Base-by-base conservation (phyloP, 2,329 filamentous ascomycete species). In the Teratosphaeria epicoccoides region DNA sequence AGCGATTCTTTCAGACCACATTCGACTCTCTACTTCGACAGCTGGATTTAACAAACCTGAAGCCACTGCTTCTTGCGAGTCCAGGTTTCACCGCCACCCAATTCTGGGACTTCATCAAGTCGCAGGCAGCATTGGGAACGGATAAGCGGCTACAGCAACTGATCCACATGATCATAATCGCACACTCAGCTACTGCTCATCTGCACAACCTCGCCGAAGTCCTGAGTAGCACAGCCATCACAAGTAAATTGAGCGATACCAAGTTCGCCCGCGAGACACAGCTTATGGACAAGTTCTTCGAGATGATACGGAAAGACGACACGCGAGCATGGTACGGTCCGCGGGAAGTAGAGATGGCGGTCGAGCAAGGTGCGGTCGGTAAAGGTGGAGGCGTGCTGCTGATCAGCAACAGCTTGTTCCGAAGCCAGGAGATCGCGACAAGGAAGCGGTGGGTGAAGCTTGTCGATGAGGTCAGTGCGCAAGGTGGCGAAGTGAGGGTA, bases 311-410 rank as follows among this genome's bases (percentile, higher is more conserved):
- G 49, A 81, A 81, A 54, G 90, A 97, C 56, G 90, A 96, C 58
- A 87, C 87, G 2, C 81, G 86, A 52, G 91, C 90, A 2, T 95
- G 90, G 78, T 98, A 98, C 69, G 93, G 93, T 0, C 81, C 85
- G 0, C 79, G 76, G 12, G 88, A 95, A 49, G 89, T 95, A 2
- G 83, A 88, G 64, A 81, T 80, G 55, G 91, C 91, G 0, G 84
- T 96, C 3, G 82, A 83, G 10, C 87, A 93, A 60, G 91, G 91
- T 1, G 93, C 90, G 0, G 88, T 97, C 0, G 90, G 90, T 0
- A 78, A 85, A 12, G 88, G 90, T 7, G 90, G 90, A 0, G 90
- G 89, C 11, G 81, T 89, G 2, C 70, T 98, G 47, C 74, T 98
- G 51, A 84, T 98, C 62, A 94, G 85, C 59, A 95, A 96, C 67